Evolutionary conservation across 2,329 filamentous ascomycete genomes (phyloP).

Genomic region (Nothophaeocryptopus gaeumannii): DNA sequence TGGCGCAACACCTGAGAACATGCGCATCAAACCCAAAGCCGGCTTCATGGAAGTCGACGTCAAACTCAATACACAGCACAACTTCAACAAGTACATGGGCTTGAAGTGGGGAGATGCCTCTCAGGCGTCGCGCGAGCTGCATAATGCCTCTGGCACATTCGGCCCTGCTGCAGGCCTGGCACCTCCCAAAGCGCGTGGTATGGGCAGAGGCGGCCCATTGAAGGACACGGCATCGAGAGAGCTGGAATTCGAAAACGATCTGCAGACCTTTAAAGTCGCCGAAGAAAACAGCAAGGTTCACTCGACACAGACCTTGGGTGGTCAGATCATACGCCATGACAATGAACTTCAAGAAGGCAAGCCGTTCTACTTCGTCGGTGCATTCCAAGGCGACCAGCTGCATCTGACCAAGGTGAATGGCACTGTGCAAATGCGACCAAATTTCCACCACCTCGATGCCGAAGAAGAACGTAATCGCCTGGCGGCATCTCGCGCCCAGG

Average conservation of each 20-base stretch:
- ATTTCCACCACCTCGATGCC: conserved; percentile 91
- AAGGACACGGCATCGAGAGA: conserved; percentile 48
- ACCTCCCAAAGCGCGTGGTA: conserved; percentile 24
- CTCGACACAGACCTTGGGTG: conserved; percentile 78
- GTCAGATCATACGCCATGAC: conserved; percentile 65
- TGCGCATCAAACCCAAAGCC: conserved; percentile 77
- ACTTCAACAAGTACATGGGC: conserved; percentile 83
- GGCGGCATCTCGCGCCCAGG: conserved; percentile 38
- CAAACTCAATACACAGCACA: conserved; percentile 67
- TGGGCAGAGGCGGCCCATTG: conserved; percentile 25
- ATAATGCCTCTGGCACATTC: conserved; percentile 44
- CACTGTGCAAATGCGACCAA: conserved; percentile 83
- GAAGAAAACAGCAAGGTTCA: conserved; percentile 69
- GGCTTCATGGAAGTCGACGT: conserved; percentile 91
- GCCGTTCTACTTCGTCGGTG: conserved; percentile 79
- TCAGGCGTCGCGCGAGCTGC: conserved; percentile 42
- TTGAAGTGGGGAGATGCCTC: conserved; percentile 75
- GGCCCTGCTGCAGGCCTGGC: conserved; percentile 48
- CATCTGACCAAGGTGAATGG: conserved; percentile 82
- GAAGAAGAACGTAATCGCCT: conserved; percentile 66
- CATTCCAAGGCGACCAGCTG: conserved; percentile 81
- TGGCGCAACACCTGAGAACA: conserved; percentile 60
- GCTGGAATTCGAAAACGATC: conserved; percentile 35
- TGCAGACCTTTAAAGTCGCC: conserved; percentile 63
- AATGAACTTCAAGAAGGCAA: conserved; percentile 67